phyloP scores from a whole-genome alignment of 106 monocot species.

The Allium sativum region DNA sequence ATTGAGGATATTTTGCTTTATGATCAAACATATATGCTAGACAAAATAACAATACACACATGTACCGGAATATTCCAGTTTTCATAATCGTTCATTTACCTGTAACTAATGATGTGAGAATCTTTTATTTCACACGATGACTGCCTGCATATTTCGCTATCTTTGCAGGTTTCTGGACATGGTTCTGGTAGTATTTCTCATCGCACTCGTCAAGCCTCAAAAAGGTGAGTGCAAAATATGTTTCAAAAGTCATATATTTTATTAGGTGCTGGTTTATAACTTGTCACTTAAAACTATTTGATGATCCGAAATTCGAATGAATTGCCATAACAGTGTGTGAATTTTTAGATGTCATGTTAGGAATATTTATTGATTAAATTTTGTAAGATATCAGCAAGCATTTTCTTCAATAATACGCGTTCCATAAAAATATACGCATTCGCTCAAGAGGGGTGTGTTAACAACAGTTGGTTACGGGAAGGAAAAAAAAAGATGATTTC shows the following conservation, averaged over 20 bases:
- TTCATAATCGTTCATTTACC: not conserved
- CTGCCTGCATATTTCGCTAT: not conserved
- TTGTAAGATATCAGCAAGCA: not conserved
- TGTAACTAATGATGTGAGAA: not conserved
- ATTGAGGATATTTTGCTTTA: not conserved
- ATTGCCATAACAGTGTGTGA: too few species aligned
- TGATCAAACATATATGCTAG: not conserved
- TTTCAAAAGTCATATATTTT: not conserved
- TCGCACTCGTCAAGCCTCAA: slow-evolving; percentile 36
- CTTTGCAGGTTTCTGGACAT: slow-evolving; percentile 34
- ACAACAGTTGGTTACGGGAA: too few species aligned
- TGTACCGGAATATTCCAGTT: not conserved
- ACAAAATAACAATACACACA: too few species aligned
- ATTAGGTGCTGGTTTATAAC: not conserved
- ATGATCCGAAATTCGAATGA: not conserved
- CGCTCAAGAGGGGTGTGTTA: too few species aligned
- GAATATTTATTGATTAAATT: not conserved
- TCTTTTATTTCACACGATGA: not conserved
- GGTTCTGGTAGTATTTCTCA: slow-evolving; percentile 21
- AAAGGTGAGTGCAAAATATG: slow-evolving; percentile 20
- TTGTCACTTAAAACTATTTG: not conserved
- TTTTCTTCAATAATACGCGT: not conserved
- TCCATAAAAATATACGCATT: too few species aligned
- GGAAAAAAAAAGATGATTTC: too few species aligned
- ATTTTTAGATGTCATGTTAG: not conserved